Conservation (phyloP, 2,329 filamentous ascomycete genomes). For the Phoma sp. region DNA sequence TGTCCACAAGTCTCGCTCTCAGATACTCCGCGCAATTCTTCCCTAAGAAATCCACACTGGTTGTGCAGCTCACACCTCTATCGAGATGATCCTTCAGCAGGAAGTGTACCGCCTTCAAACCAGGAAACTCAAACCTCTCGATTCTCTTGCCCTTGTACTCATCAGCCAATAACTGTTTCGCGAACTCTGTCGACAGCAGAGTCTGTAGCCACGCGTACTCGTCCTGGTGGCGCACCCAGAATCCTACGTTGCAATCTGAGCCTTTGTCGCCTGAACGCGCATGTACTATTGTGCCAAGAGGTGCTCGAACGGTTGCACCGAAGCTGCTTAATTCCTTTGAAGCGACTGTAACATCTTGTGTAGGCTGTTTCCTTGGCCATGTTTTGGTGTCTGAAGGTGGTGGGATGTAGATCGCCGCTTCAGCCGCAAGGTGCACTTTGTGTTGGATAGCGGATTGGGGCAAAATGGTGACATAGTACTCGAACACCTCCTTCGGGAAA, state of each 20-base stretch:
- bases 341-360: conserved; percentile 21
- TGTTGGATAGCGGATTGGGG: conserved; percentile 35
- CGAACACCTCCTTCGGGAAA: conserved; percentile 49
- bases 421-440: conserved; percentile 37
- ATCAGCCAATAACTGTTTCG: conserved; percentile 37
- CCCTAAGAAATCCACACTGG: conserved; percentile 34
- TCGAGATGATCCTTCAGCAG: conserved; percentile 36
- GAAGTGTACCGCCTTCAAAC: conserved; percentile 35
- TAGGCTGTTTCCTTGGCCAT: conserved; percentile 46
- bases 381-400: conserved; percentile 40
- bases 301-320: conserved; percentile 40
- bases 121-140: conserved; percentile 32
- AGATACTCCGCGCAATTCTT: conserved; percentile 40
- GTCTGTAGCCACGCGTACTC: conserved; percentile 44
- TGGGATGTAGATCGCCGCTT: conserved; percentile 38
- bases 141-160: conserved; percentile 35
- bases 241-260: conserved; percentile 46
- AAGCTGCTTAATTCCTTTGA: conserved; percentile 20
- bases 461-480: conserved; percentile 51
- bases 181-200: conserved; percentile 33
- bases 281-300: conserved; percentile 53
- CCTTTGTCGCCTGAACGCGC: conserved; percentile 52
- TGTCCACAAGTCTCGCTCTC: conserved; percentile 27
- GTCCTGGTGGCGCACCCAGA: conserved; percentile 43
- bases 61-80: conserved; percentile 34